Base-by-base conservation (phyloP, 148 eudicot species). In the Euryodendron excelsum region DNA sequence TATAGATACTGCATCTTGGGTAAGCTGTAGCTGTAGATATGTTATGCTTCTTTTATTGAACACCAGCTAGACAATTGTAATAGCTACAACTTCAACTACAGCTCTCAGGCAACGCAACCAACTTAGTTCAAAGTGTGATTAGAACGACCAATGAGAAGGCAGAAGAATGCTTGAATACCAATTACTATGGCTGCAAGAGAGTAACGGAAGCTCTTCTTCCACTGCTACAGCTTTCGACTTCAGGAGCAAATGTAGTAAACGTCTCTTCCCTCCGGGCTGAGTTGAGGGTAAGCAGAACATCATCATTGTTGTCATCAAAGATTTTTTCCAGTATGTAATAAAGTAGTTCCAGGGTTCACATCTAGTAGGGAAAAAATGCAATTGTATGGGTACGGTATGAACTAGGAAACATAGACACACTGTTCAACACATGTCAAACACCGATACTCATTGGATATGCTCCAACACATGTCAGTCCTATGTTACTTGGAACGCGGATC, bases 131-230 rank as follows among this genome's bases (percentile, higher is more conserved):
- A 76, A 80, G 76, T 53, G 85, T 64, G 60, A 86, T 88, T 11
- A 86, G 76, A 76, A 75, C 88, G 72, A 84, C 83, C 30, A 64
- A 84, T 21, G 84, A 84, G 41, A 55, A 6, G 7, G 87, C 91
- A 21, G 77, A 79, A 56, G 76, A 80, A 77, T 86, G 91, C 77
- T 69, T 86, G 50, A 69, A 80, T 39, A 86, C 84, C 33, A 88
- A 88, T 66, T 88, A 88, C 76, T 82, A 86, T 60, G 91, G 91
- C 37, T 84, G 82, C 71, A 86, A 82, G 85, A 86, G 84, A 37
- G 86, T 88, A 15, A 82, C 86, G 1, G 84, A 84, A 76, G 87
- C 86, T 76, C 89, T 88, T 82, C 87, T 88, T 79, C 89, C 91
- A 28, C 76, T 82, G 59, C 83, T 88, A 5, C 78, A 84, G 44